These are phyloP conservation scores for Eucalyptus marginata DNA, from an alignment of 345 rosid genomes.

Conservation along the genomic window DNA sequence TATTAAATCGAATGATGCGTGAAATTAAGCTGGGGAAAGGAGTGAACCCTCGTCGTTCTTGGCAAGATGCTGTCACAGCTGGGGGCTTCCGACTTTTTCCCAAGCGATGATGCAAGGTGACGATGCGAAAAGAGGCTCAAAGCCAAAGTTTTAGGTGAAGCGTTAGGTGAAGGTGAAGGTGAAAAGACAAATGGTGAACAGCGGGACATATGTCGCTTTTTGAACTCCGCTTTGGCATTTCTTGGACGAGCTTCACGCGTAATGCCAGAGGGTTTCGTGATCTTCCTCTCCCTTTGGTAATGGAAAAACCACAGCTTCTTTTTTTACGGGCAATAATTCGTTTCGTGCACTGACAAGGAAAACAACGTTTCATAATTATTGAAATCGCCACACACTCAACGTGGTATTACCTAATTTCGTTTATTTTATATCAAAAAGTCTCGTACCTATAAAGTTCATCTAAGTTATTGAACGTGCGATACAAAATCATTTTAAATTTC, in stretches of 20 bases:
- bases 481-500: background rate
- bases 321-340: background rate
- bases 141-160: constrained; percentile 6
- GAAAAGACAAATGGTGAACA: background rate
- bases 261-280: background rate
- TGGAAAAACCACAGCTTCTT: background rate
- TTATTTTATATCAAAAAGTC: background rate
- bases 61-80: background rate
- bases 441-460: background rate
- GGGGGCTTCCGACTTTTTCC: background rate
- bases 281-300: background rate
- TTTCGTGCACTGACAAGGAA: background rate
- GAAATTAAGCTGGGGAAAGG: background rate
- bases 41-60: background rate
- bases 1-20: background rate
- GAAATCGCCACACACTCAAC: background rate
- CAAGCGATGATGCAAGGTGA: background rate
- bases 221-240: constrained; percentile 3
- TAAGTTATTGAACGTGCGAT: background rate
- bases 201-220: constrained; percentile 14
- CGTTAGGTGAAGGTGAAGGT: constrained; percentile 22
- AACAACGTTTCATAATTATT: background rate
- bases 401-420: background rate
- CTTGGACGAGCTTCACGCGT: constrained; percentile 4
- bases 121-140: background rate